Evolutionary conservation across 2,329 filamentous ascomycete species (phyloP).

Genomic region (Hymenoscyphus fraxineus): DNA sequence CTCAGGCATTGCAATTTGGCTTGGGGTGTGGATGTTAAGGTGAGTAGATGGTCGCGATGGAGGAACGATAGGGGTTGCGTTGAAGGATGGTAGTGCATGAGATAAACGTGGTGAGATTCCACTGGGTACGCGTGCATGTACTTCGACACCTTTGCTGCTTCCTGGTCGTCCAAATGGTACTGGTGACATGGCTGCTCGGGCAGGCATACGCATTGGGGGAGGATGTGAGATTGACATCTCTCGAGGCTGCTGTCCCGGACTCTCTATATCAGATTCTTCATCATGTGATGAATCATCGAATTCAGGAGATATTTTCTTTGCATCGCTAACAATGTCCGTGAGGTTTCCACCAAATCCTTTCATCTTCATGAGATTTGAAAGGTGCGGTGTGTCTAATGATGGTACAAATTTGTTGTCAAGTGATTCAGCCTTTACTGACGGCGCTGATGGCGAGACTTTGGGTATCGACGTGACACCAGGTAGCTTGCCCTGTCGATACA

Average conservation of each 20-base stretch:
- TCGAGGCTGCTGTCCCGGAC: slow-evolving; percentile 34
- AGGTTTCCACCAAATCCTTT: slow-evolving; percentile 59
- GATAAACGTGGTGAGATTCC: slow-evolving; percentile 40
- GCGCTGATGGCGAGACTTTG: slow-evolving; percentile 28
- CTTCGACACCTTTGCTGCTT: slow-evolving; percentile 55
- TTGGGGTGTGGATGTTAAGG: slow-evolving; percentile 16
- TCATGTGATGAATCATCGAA: slow-evolving; percentile 49
- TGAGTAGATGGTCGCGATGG: slow-evolving; percentile 23
- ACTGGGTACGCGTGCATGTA: slow-evolving; percentile 33
- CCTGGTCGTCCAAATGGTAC: slow-evolving; percentile 45
- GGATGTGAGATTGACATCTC: slow-evolving; percentile 36
- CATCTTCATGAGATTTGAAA: slow-evolving; percentile 61
- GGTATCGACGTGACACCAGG: slow-evolving; percentile 47
- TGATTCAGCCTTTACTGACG: slow-evolving; percentile 22
- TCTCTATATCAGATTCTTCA: slow-evolving; percentile 51
- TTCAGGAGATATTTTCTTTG: slow-evolving; percentile 50
- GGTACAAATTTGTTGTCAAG: slow-evolving; percentile 43
- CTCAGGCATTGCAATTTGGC: slow-evolving; percentile 12
- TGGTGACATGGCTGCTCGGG: slow-evolving; percentile 53
- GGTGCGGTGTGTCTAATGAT: slow-evolving; percentile 59
- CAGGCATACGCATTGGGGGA: slow-evolving; percentile 54
- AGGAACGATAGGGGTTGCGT: slow-evolving; percentile 14
- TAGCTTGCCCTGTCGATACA: slow-evolving; percentile 50
- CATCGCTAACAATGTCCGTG: slow-evolving; percentile 58
- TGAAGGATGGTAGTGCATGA: slow-evolving; percentile 33